Base-by-base conservation (phyloP, 148 eudicot species). In the Nyssa sinensis region DNA sequence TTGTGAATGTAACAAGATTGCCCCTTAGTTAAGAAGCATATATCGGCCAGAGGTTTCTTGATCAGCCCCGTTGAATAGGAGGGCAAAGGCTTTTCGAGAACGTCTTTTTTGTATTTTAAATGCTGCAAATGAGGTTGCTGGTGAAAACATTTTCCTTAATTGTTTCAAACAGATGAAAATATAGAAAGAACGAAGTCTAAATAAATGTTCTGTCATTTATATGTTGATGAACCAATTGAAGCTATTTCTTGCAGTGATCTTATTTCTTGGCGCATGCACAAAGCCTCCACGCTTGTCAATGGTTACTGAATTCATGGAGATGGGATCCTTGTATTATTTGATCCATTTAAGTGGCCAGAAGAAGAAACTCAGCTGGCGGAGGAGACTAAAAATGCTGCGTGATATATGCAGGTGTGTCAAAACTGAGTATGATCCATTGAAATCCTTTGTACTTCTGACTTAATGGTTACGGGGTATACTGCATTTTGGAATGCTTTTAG, bases 281-380 rank as follows among this genome's bases (percentile, higher is more conserved):
- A 88, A 79, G 81, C 97, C 99, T 30, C 99, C 99, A 23, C 91
- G 85, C 60, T 82, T 96, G 70, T 96, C 99, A 37, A 93, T 96
- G 98, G 79, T 96, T 69, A 96, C 99, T 31, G 99, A 96, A 79
- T 96, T 89, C 90, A 96, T 96, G 99, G 99, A 96, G 84, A 89
- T 91, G 94, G 99, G 99, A 73, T 96, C 99, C 19, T 82, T 93
- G 77, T 96, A 90, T 80, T 93, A 85, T 84, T 82, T 93, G 89
- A 89, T 96, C 70, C 99, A 96, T 81, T 61, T 84, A 80, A 92
- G 98, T 77, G 96, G 98, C 71, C 98, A 93, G 87, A 96, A 96
- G 84, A 92, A 92, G 91, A 96, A 88, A 81, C 84, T 96, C 68
- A 89, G 88, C 86, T 93, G 99, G 99, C 81, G 98, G 75, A 88